These are phyloP conservation scores for Parastagonospora avenae DNA, from an alignment of 2,329 filamentous ascomycete genomes.

Conservation along the genomic window DNA sequence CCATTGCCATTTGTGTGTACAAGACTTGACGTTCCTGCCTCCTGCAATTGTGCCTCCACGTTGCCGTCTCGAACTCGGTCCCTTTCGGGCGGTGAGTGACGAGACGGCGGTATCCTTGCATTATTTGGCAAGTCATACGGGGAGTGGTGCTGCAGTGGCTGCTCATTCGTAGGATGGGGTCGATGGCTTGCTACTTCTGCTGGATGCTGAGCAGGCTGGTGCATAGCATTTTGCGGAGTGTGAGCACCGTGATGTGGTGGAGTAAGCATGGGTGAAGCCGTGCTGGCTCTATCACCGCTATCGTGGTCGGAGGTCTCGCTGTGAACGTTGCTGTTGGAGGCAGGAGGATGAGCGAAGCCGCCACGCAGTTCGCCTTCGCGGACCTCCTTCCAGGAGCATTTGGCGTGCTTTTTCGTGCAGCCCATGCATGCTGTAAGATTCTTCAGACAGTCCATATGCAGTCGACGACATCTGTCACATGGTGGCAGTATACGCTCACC, in stretches of 20 bases:
- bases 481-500: constrained; percentile 79
- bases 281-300: constrained; percentile 34
- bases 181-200: constrained; percentile 2
- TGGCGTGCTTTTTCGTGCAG: constrained; percentile 88
- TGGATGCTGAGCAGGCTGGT: constrained; percentile 11
- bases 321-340: constrained; percentile 32
- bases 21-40: constrained; percentile 41
- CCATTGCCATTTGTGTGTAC: constrained; percentile 28
- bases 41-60: constrained; percentile 38
- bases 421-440: constrained; percentile 85
- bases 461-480: constrained; percentile 79
- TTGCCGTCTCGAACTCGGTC: constrained; percentile 27
- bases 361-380: constrained; percentile 68
- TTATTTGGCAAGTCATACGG: constrained; percentile 22
- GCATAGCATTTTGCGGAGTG: constrained; percentile 18
- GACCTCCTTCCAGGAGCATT: constrained; percentile 85
- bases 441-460: constrained; percentile 83
- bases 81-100: constrained; percentile 30
- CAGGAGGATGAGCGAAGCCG: constrained; percentile 27
- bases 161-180: constrained; percentile 1
- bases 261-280: constrained; percentile 36
- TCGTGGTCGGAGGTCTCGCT: constrained; percentile 41
- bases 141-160: constrained; percentile 1
- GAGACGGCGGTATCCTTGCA: constrained; percentile 16
- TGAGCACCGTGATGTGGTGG: constrained; percentile 27